A percentile compares a stretch with the other conserved stretches of the same genome.
These are phyloP conservation scores for Lineolata rhizophorae DNA, from an alignment of 495 filamentous ascomycete species.

Conservation along the genomic window DNA sequence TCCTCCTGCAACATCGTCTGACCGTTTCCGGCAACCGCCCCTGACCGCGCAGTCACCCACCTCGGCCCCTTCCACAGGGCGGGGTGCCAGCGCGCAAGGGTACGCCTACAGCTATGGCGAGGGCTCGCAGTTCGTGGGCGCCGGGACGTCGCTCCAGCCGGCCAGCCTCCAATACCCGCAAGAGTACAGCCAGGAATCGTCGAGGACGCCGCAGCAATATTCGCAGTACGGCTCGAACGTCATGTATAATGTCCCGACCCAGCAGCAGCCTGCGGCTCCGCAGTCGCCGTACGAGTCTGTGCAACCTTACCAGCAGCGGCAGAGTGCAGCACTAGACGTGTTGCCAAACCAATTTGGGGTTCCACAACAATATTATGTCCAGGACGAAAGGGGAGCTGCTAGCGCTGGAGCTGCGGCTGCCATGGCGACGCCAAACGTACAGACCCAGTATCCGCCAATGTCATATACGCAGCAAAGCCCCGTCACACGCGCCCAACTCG, in stretches of 20 bases:
- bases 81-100: conserved; percentile 23
- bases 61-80: conserved; percentile 11
- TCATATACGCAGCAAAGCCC: conserved; percentile 33
- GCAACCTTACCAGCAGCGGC: conserved; percentile 59
- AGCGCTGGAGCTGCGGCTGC: conserved; percentile 15
- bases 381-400: conserved; percentile 25
- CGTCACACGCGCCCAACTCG: conserved; percentile 27
- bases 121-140: conserved; percentile 21
- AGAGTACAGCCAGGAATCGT: conserved; percentile 28
- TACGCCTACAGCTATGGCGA: conserved; percentile 37
- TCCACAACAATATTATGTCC: conserved; percentile 60
- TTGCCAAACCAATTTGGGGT: conserved; percentile 46
- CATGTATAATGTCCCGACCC: conserved; percentile 50
- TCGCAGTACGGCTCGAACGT: conserved; percentile 39
- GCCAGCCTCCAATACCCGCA: conserved; percentile 29
- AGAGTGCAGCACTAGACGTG: conserved; percentile 61
- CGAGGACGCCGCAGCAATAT: conserved; percentile 18
- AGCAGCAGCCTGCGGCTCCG: conserved; percentile 36
- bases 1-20: conserved; percentile 9
- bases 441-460: conserved; percentile 28
- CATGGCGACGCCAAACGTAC: conserved; percentile 27
- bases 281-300: conserved; percentile 54
- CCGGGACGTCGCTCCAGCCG: conserved; percentile 23
- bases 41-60: conserved; percentile 14
- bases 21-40: conserved; percentile 15